Conservation (phyloP, 2,329 filamentous ascomycete genomes). For the Ascochyta viciae-villosae region DNA sequence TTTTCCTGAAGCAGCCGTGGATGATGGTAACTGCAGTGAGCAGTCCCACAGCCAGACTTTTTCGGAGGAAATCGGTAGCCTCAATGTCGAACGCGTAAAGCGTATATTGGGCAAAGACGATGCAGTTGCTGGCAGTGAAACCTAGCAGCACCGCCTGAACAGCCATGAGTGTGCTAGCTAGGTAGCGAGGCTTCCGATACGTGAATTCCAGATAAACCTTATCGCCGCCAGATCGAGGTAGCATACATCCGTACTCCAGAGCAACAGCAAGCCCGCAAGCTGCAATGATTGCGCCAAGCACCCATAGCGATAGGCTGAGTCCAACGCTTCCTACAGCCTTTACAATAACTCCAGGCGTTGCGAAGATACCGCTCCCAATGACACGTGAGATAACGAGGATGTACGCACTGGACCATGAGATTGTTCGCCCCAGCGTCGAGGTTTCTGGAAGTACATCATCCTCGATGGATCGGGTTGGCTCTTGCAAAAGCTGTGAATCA, state of each 20-base stretch:
- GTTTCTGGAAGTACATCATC: constrained; percentile 67
- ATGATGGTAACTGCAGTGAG: constrained; percentile 49
- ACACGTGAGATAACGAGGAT: constrained; percentile 73
- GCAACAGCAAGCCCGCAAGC: constrained; percentile 67
- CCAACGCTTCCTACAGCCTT: constrained; percentile 71
- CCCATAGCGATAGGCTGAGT: constrained; percentile 68
- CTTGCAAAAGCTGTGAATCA: constrained; percentile 22
- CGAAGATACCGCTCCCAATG: constrained; percentile 75
- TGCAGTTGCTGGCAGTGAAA: constrained; percentile 74
- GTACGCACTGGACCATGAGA: constrained; percentile 69
- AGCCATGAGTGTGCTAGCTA: constrained; percentile 69
- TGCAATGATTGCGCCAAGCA: constrained; percentile 66
- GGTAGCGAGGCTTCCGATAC: constrained; percentile 67
- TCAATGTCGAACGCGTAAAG: constrained; percentile 65
- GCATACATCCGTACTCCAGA: constrained; percentile 74
- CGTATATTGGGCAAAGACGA: constrained; percentile 71
- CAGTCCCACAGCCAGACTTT: constrained; percentile 56
- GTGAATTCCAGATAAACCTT: constrained; percentile 77
- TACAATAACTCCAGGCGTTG: constrained; percentile 72
- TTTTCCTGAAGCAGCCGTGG: constrained; percentile 48
- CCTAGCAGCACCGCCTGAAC: constrained; percentile 69
- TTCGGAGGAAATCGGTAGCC: constrained; percentile 60
- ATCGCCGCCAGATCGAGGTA: constrained; percentile 70
- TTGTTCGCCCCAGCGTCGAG: constrained; percentile 63
- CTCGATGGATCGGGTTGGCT: constrained; percentile 52